Evolutionary conservation across 345 rosid species (phyloP), one percentile per base, ranked within the genome.

Genomic region (Eucalyptus sp.): DNA sequence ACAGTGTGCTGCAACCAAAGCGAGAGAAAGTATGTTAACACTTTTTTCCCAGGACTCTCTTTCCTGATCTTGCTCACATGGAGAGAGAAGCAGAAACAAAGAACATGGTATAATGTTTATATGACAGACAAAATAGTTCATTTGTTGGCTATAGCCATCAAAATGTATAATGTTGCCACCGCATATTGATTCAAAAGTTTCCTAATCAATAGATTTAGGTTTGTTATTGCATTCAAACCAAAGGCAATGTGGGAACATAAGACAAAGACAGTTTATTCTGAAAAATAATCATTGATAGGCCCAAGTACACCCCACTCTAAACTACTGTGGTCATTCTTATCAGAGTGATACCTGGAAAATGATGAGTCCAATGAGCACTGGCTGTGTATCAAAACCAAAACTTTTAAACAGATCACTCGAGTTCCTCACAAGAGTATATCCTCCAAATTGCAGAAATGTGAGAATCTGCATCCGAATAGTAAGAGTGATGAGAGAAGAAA

Each of bases 391-490:
- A 92, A 98, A 98, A 86, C 99, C 99, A 93, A 98, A 98, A 93
- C 99, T 98, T 91, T 89, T 93, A 91, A 98, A 97, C 90, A 98
- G 98, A 92, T 96, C 99, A 68, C 92, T 92, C 44, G 99, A 97
- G 92, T 97, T 98, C 94, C 99, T 96, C 90, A 98, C 99, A 90
- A 98, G 99, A 86, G 99, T 95, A 91, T 97, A 97, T 89, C 99
- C 99, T 93, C 99, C 99, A 88, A 96, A 98, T 89, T 97, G 99
- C 92, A 96, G 92, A 66, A 98, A 90, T 13, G 99, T 94, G 91
- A 97, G 99, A 86, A 97, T 93, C 99, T 98, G 96, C 92, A 87
- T 41, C 84, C 29, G 2, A 13, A 41, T 20, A 76, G 48, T 41
- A 76, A 76, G 25, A 76, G 84, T 76, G 44, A 37, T 22, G 84